Base-by-base conservation (phyloP, 768 basidiomycete genomes). In the Pholiota conissans region DNA sequence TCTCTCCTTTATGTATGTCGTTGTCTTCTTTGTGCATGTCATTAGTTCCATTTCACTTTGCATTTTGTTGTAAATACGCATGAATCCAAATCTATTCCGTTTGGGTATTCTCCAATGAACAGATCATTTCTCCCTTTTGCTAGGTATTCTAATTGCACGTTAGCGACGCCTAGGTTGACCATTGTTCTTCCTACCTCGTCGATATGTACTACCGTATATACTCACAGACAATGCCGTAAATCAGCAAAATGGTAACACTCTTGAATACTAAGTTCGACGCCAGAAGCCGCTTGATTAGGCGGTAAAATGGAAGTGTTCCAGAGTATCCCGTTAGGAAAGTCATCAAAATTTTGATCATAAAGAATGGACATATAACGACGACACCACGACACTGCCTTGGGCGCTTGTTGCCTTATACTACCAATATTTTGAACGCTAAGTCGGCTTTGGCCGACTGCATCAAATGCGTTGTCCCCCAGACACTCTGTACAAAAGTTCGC, bases 351-450 rank as follows among this genome's bases (percentile, higher is more conserved):
- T 20, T 39, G 53, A 58, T 58, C 49, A 26, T 45, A 50, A 9
- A 55, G 20, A 58, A 58, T 61, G 57, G 54, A 58, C 48, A 51
- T 45, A 28, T 39, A 39, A 50, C 32, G 42, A 56, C 34, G 26
- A 20, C n/a, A n/a, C n/a, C n/a, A n/a, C n/a, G n/a, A 57, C 61
- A 39, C 32, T 58, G 10, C 46, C 51, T 50, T 54, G 62, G 62
- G 62, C 62, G 62, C 59, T 56, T 63, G 59, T 61, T 63, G 56
- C 59, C 59, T 61, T 60, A 57, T 58, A 53, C 28, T 51, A 39
- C 28, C 28, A 29, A 14, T 14, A 37, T 47, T 40, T 49, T 10
- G 26, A 28, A 16, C 20, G 42, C 14, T 18, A 42, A 42, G 35
- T n/a, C 22, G 16, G 27, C 14, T 34, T 27, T 49, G 27, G 4